Conservation (phyloP, 2,329 filamentous ascomycete genomes). For the Ophiostoma montium region DNA sequence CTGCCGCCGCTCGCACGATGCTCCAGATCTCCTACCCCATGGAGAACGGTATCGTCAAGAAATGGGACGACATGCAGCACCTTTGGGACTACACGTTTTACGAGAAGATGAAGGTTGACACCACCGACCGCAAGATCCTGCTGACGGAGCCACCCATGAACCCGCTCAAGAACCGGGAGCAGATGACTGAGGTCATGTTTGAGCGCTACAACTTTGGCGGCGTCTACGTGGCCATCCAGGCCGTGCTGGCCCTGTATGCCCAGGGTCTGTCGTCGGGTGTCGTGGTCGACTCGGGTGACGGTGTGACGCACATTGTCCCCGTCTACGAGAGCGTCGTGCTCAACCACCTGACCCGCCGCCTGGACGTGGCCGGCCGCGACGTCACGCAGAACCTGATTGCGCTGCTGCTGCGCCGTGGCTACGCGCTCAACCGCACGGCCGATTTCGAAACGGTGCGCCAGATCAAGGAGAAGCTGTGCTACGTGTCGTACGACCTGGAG, state of each 20-base stretch:
- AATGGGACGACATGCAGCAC: conserved; percentile 99
- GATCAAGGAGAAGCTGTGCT: conserved; percentile 99
- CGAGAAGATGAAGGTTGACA: conserved; percentile 91
- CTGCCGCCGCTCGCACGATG: conserved; percentile 88
- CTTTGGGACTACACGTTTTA: conserved; percentile 98
- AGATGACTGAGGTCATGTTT: conserved; percentile 99
- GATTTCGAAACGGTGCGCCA: conserved; percentile 98
- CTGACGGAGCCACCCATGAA: conserved; percentile 71
- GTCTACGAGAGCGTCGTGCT: conserved; percentile 97
- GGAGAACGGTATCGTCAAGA: conserved; percentile 99
- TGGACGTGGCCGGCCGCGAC: conserved; percentile 92
- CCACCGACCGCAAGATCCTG: conserved; percentile 87
- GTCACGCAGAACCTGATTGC: conserved; percentile 98
- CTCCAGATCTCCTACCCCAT: conserved; percentile 98
- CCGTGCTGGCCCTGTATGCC: conserved; percentile 87
- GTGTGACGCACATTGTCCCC: conserved; percentile 95
- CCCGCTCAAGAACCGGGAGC: conserved; percentile 87
- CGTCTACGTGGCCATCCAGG: conserved; percentile 96
- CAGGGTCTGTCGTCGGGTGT: conserved; percentile 89
- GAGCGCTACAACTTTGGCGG: conserved; percentile 92
- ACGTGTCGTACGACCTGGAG: conserved; percentile 95
- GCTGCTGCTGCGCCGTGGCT: conserved; percentile 81
- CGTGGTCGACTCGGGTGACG: conserved; percentile 96
- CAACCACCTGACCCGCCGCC: conserved; percentile 84
- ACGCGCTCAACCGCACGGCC: conserved; percentile 92